Percentiles rank a stretch among this genome's conserved stretches.
Conservation (phyloP, 148 eudicot genomes). For the Rhododendron griersonianum region DNA sequence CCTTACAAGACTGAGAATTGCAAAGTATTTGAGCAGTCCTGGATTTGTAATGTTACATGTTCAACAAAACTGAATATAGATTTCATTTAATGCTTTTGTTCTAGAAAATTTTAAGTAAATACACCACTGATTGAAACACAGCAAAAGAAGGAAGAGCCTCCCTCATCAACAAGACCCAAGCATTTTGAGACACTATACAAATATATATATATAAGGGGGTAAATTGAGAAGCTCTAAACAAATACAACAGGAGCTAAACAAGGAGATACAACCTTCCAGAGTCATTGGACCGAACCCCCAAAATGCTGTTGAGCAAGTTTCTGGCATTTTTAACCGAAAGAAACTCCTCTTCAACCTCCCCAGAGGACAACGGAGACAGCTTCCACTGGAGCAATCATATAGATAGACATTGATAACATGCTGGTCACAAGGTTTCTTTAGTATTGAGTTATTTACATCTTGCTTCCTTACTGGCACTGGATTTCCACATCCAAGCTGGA, state of each 20-base stretch:
- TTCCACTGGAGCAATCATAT: neutral
- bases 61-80: neutral
- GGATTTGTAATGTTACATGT: neutral
- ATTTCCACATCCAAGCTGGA: slow-evolving; percentile 11
- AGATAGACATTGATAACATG: neutral
- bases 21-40: neutral
- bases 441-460: neutral
- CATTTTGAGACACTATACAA: neutral
- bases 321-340: neutral
- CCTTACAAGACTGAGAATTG: neutral
- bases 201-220: neutral
- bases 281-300: neutral
- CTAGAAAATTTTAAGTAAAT: neutral
- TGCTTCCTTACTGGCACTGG: neutral
- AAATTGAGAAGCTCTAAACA: neutral
- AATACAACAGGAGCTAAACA: neutral
- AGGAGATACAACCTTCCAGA: no score
- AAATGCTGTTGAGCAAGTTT: neutral
- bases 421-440: neutral
- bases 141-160: neutral
- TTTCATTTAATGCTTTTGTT: neutral
- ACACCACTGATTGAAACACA: neutral
- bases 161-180: slow-evolving; percentile 2
- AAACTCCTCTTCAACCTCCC: neutral
- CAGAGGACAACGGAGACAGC: neutral